These are phyloP conservation scores for Venturia pyrina DNA, from an alignment of 2,329 filamentous ascomycete species.

Conservation along the genomic window DNA sequence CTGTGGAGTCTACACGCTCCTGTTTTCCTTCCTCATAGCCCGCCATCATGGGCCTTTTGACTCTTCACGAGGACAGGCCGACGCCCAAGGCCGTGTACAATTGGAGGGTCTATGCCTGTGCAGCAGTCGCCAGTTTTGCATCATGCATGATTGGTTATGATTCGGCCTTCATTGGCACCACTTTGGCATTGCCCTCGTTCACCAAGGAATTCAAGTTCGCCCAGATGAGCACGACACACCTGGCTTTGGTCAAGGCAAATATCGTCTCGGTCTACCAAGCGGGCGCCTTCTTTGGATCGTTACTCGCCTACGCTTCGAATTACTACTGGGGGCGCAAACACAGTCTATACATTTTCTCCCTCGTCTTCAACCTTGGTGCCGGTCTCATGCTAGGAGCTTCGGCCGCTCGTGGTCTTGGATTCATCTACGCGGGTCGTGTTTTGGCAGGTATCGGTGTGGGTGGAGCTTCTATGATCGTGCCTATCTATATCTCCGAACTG, in stretches of 20 bases:
- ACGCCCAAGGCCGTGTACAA: constrained; percentile 50
- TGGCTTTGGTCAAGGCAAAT: constrained; percentile 57
- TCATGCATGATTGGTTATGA: constrained; percentile 55
- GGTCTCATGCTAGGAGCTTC: constrained; percentile 62
- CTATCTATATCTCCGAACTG: constrained; percentile 51
- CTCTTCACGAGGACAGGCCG: constrained; percentile 36
- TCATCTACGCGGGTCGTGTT: constrained; percentile 48
- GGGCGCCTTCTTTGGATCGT: constrained; percentile 72
- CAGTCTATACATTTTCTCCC: constrained; percentile 50
- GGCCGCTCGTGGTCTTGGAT: constrained; percentile 50
- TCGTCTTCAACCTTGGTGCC: constrained; percentile 60
- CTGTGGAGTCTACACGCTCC: no score
- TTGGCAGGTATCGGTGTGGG: constrained; percentile 49
- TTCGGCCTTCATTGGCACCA: constrained; percentile 70
- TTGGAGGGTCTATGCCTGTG: constrained; percentile 47
- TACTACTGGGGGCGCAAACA: constrained; percentile 59
- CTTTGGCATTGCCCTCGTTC: constrained; percentile 61
- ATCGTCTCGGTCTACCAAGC: constrained; percentile 77
- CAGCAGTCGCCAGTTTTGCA: constrained; percentile 45
- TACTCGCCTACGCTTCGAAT: constrained; percentile 55
- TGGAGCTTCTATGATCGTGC: constrained; percentile 46
- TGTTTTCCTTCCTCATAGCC: not conserved
- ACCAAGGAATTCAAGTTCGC: constrained; percentile 56
- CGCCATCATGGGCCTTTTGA: constrained; percentile 29
- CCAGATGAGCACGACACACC: constrained; percentile 34